Percentiles rank a stretch among this genome's conserved stretches.
Conservation (phyloP, 73 alveolate species). For the Halteria grandinella region DNA sequence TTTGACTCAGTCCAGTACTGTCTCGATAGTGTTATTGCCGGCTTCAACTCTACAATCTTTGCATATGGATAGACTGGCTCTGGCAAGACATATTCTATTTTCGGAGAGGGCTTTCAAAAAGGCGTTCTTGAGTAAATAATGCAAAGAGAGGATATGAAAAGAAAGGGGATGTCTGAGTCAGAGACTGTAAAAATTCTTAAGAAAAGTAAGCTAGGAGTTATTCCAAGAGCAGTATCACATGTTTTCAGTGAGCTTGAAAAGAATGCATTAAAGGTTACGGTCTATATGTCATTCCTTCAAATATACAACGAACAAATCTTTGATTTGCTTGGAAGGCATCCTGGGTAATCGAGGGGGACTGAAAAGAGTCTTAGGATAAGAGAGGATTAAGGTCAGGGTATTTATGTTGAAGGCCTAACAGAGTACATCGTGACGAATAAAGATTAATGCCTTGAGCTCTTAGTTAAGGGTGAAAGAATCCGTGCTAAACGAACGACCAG, state of each 20-base stretch:
- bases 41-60: constrained; percentile 64
- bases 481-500: constrained; percentile 71
- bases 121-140: background rate
- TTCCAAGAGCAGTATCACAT: constrained; percentile 11
- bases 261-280: constrained; percentile 12
- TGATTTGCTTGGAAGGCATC: constrained; percentile 42
- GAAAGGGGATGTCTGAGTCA: background rate
- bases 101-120: constrained; percentile 51
- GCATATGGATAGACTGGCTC: constrained; percentile 75
- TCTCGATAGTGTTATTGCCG: constrained; percentile 35
- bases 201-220: constrained; percentile 14
- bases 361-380: constrained; percentile 57
- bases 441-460: constrained; percentile 59
- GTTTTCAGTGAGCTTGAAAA: constrained; percentile 20
- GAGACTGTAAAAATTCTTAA: background rate
- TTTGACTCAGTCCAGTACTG: constrained; percentile 15
- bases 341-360: background rate
- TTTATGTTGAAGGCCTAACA: constrained; percentile 72
- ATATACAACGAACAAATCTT: constrained; percentile 72
- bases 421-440: constrained; percentile 63
- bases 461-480: constrained; percentile 64
- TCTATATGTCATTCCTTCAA: constrained; percentile 62
- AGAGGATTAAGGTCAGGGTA: constrained; percentile 64
- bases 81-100: constrained; percentile 67
- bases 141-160: background rate